Evolutionary conservation across 495 filamentous ascomycete species (phyloP).

Genomic region (Podospora tetraspora): DNA sequence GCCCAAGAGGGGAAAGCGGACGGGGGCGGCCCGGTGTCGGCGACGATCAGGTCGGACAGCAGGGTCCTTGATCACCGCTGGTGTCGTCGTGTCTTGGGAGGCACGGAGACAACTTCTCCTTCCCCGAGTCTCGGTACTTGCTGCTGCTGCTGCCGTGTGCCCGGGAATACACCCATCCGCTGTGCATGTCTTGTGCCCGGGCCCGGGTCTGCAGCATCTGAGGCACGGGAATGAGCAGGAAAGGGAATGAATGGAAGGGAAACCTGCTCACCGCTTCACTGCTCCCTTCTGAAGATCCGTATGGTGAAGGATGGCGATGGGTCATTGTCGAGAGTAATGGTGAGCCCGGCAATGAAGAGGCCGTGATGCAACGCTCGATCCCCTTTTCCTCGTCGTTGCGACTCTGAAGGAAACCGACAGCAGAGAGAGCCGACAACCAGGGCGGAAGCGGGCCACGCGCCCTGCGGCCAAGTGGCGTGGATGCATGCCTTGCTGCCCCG

Average conservation of each 20-base stretch:
- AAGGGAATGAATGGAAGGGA: neutral
- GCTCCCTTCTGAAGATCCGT: neutral
- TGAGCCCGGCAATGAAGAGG: neutral
- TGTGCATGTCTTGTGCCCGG: neutral
- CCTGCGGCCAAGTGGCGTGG: slow-evolving; percentile 7
- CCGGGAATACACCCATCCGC: slow-evolving; percentile 5
- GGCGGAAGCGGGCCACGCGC: slow-evolving; percentile 1
- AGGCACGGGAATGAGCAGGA: neutral
- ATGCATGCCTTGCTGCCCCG: slow-evolving; percentile 17
- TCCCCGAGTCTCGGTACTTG: neutral
- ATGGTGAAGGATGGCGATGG: neutral
- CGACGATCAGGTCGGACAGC: neutral
- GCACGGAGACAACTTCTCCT: neutral
- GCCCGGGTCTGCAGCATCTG: slow-evolving; percentile 1
- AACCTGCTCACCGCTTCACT: neutral
- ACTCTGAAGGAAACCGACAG: neutral
- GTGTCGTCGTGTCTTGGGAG: neutral
- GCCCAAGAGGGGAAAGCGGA: neutral
- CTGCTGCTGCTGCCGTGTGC: slow-evolving; percentile 2
- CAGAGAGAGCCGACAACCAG: neutral
- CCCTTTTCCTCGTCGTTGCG: neutral
- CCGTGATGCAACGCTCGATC: neutral
- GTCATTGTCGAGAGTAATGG: neutral
- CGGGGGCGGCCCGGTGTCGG: neutral
- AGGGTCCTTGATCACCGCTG: neutral